Evolutionary conservation across 257 asterid genomes (phyloP).

Genomic region (Henckelia pumila): DNA sequence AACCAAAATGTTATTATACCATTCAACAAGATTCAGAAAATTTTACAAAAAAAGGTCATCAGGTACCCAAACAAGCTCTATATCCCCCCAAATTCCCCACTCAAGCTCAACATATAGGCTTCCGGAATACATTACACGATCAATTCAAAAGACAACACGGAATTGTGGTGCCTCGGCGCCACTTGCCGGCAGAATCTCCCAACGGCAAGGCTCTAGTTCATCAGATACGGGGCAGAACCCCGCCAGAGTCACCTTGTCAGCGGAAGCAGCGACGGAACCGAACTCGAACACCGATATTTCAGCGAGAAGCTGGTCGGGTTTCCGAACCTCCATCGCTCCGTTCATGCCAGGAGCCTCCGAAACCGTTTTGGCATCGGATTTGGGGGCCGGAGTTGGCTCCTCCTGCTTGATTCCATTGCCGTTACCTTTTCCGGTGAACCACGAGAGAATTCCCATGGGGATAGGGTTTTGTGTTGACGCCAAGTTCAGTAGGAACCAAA

Average conservation of each 20-base stretch:
- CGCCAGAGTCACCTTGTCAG: conserved; percentile 80
- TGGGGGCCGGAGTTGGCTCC: conserved; percentile 13
- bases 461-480: conserved; percentile 34
- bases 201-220: conserved; percentile 84
- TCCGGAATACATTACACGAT: not conserved
- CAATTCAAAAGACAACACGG: conserved; percentile 66
- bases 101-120: not conserved
- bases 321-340: conserved; percentile 73
- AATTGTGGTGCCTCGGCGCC: conserved; percentile 83
- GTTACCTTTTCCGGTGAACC: conserved; percentile 41
- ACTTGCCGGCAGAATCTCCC: conserved; percentile 80
- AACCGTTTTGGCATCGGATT: conserved; percentile 39
- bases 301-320: conserved; percentile 33
- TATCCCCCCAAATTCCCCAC: not conserved
- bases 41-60: conserved; percentile 2
- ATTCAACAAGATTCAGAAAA: conserved; percentile 6
- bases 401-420: conserved; percentile 20
- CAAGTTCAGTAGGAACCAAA: too few species aligned
- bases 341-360: conserved; percentile 64
- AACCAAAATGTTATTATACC: not conserved
- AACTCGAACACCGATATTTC: conserved; percentile 73
- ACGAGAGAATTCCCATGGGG: conserved; percentile 56
- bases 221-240: conserved; percentile 84
- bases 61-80: not conserved
- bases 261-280: conserved; percentile 72